Percentiles rank a stretch among this genome's conserved stretches.
phyloP scores from a whole-genome alignment of 139 green algal species.

The Chlamydomonas eustigma region DNA sequence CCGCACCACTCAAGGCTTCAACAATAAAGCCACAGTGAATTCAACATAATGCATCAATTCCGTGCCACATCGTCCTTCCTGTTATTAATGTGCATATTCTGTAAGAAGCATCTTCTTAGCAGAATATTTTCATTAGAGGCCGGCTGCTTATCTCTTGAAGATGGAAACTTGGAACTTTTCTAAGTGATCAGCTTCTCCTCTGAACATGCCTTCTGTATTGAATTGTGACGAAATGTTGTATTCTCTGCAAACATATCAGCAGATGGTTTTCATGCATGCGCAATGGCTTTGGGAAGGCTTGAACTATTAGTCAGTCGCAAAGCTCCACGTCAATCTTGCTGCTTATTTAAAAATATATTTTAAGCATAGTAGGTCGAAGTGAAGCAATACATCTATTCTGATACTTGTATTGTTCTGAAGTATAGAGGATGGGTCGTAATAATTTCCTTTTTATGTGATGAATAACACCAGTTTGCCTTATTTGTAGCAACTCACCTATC shows the following conservation, averaged over 20 bases:
- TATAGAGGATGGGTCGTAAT: neutral
- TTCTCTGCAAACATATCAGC: neutral
- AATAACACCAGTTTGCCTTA: neutral
- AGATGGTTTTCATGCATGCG: too few species aligned
- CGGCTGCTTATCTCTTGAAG: neutral
- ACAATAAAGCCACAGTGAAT: neutral
- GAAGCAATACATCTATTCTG: neutral
- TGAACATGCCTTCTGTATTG: conserved; percentile 21
- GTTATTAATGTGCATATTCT: too few species aligned
- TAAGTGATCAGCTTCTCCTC: neutral
- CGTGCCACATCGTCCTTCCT: neutral
- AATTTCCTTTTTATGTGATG: neutral
- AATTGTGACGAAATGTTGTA: conserved; percentile 28
- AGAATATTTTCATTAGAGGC: neutral
- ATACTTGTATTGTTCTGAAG: neutral
- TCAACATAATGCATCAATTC: neutral
- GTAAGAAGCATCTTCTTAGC: too few species aligned
- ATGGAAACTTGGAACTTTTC: conserved; percentile 7
- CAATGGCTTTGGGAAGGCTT: too few species aligned
- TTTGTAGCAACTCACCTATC: conserved; percentile 5
- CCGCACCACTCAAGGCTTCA: neutral
- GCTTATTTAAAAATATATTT: neutral
- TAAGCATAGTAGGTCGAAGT: neutral
- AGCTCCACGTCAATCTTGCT: neutral
- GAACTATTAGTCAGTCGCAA: too few species aligned